Percentiles rank a stretch among this genome's conserved stretches.
These are phyloP conservation scores for Gautieria morchelliformis DNA, from an alignment of 768 basidiomycete genomes.

Conservation along the genomic window DNA sequence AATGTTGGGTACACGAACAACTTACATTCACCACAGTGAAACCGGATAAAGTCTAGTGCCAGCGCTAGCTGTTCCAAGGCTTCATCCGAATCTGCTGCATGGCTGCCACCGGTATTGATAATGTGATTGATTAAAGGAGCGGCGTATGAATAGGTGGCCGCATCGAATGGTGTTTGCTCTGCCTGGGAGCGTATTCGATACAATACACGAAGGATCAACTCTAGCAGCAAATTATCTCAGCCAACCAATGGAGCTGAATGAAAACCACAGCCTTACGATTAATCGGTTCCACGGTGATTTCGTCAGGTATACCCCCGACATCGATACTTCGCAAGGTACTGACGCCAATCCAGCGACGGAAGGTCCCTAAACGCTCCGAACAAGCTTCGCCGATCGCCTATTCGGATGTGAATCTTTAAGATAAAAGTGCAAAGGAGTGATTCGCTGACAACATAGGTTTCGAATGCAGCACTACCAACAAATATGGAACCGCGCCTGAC, in stretches of 20 bases:
- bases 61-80: conserved; percentile 76
- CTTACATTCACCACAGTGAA: conserved; percentile 57
- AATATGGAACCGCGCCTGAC: conserved; percentile 51
- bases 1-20: conserved; percentile 10
- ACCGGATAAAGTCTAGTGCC: conserved; percentile 51
- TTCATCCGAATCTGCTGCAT: conserved; percentile 58
- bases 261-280: conserved; percentile 32
- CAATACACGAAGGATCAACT: conserved; percentile 72
- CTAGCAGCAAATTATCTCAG: conserved; percentile 28
- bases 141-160: conserved; percentile 75
- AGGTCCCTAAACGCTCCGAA: conserved; percentile 62
- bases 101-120: conserved; percentile 58
- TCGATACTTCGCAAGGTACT: conserved; percentile 72
- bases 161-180: conserved; percentile 74
- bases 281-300: conserved; percentile 62
- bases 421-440: neutral
- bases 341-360: conserved; percentile 68
- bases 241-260: neutral
- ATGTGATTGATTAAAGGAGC: conserved; percentile 69
- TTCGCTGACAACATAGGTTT: conserved; percentile 65
- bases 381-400: conserved; percentile 64
- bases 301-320: conserved; percentile 57
- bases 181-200: conserved; percentile 75
- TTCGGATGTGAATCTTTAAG: neutral
- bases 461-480: conserved; percentile 53